A percentile compares a stretch with the other conserved stretches of the same genome.
These are phyloP conservation scores for Floccularia luteovirens DNA, from an alignment of 768 basidiomycete genomes.

Conservation along the genomic window DNA sequence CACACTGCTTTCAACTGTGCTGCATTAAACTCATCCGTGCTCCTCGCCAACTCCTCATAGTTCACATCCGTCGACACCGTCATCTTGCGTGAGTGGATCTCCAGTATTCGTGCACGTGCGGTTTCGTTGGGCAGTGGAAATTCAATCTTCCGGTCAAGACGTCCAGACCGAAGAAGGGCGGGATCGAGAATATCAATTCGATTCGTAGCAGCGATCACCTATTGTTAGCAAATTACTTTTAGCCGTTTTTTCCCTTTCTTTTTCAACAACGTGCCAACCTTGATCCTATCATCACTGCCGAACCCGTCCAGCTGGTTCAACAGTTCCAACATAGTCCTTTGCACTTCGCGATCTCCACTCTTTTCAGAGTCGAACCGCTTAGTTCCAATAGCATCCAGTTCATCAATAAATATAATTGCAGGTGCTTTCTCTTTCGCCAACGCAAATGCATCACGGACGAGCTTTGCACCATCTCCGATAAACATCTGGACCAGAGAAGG, in stretches of 20 bases:
- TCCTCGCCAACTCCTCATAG: constrained; percentile 93
- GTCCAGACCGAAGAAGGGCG: constrained; percentile 95
- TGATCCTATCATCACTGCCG: constrained; percentile 94
- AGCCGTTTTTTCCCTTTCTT: no score
- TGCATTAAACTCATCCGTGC: constrained; percentile 98
- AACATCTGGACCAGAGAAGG: constrained; percentile 99
- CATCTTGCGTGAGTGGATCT: constrained; percentile 98
- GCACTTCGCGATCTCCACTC: constrained; percentile 98
- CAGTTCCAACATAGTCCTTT: constrained; percentile 98
- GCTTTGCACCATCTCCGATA: constrained; percentile 98
- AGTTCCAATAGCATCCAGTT: constrained; percentile 97
- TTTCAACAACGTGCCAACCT: constrained; percentile 67
- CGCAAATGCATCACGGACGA: constrained; percentile 97
- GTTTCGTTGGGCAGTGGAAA: constrained; percentile 96
- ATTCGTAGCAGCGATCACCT: constrained; percentile 99
- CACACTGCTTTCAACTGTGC: constrained; percentile 96
- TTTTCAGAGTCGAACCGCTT: constrained; percentile 99
- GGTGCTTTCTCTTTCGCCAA: constrained; percentile 98
- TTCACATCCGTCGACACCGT: constrained; percentile 82
- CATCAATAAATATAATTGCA: constrained; percentile 99
- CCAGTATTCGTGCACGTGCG: constrained; percentile 91
- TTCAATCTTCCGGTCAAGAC: constrained; percentile 97
- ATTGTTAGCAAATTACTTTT: constrained; percentile 6
- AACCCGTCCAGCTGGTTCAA: constrained; percentile 98
- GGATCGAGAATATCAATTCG: constrained; percentile 98